These are phyloP conservation scores for Leucocoprinus birnbaumii DNA, from an alignment of 768 basidiomycete species.

Conservation along the genomic window DNA sequence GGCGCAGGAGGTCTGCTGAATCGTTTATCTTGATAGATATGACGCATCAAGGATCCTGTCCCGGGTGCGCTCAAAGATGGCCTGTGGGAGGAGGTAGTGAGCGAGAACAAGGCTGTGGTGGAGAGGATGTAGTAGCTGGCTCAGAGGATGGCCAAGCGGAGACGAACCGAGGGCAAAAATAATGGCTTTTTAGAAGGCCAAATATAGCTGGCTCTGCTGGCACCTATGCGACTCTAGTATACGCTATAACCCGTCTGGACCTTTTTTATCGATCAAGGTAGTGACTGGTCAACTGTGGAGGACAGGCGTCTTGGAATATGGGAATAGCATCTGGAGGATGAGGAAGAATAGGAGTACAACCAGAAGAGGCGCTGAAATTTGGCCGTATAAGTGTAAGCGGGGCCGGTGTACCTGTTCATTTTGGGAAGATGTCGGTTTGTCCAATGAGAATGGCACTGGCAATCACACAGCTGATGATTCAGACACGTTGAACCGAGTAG, in stretches of 20 bases:
- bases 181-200: not conserved
- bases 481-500: too few relatives aligned
- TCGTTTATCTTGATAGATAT: conserved; percentile 5
- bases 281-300: not conserved
- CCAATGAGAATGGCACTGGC: not conserved
- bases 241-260: not conserved
- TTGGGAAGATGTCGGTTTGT: not conserved
- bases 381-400: not conserved
- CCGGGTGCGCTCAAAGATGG: not conserved
- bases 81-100: not conserved
- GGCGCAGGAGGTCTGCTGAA: not conserved
- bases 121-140: not conserved
- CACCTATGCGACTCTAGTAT: not conserved
- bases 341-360: not conserved
- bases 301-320: not conserved
- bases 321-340: conserved; percentile 1
- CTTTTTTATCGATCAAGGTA: not conserved
- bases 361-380: not conserved
- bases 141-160: too few relatives aligned
- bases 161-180: not conserved
- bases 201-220: not conserved
- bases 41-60: conserved; percentile 4
- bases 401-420: not conserved
- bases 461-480: not conserved
- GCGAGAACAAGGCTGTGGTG: not conserved